Base-by-base conservation (phyloP, 345 rosid genomes). In the Acer saccharum region DNA sequence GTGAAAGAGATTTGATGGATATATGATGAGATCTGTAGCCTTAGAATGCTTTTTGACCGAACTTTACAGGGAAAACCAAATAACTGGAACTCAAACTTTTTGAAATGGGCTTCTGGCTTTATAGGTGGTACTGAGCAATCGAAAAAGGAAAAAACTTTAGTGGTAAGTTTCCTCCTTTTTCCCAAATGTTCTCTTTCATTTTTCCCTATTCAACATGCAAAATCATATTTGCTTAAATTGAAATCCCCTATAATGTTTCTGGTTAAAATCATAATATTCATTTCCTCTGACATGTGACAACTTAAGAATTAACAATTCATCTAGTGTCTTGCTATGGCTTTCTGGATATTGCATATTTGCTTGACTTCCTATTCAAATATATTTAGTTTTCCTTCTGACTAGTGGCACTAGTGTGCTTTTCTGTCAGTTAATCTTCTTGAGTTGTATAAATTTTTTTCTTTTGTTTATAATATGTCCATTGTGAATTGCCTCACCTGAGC, bases 101-200 rank as follows among this genome's bases (percentile, higher is more conserved):
- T 96, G 62, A 96, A 90, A 85, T 96, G 99, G 99, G 99, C 98
- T 46, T 89, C 99, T 81, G 93, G 90, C 74, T 80, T 96, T 63
- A 88, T 96, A 79, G 95, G 97, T 63, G 90, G 93, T 67, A 80
- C 72, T 65, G 89, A 89, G 71, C 89, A 86, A 78, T 83, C 94
- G 2, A 86, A 82, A 83, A 90, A 50, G 41, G 74, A 18, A 73
- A 78, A 82, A 78, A 57, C 77, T 76, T 81, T 69, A 20, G 76
- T 77, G 85, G 92, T 89, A 75, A 81, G 89, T 67, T 61, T 71
- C 52, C 27, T 25, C 27, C 27, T 25, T 25, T 25, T 25, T 25
- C 1, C 27, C 27, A 1, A 1, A 55, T 55, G 65, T 41, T 74
- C n/a, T 64, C 41, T 57, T 54, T 4, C 68, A 18, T 69, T 67